Evolutionary conservation across 129 eudicot species (phyloP).

Genomic region (Rutidosis leptorrhynchoides): DNA sequence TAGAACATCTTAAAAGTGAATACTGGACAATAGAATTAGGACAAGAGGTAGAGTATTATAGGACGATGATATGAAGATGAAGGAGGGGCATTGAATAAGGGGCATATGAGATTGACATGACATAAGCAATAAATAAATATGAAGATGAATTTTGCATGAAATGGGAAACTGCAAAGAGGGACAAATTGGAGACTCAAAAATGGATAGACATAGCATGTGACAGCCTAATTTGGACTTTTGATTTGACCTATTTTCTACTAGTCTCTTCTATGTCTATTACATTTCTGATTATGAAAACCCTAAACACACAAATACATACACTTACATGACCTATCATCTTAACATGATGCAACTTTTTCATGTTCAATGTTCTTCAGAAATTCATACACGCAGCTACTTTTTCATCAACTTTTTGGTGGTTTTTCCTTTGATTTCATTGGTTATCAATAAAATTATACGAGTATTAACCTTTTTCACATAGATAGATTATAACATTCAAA

Average conservation of each 20-base stretch:
- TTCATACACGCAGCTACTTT: too few species aligned
- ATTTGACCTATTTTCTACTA: background rate
- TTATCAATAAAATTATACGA: too few species aligned
- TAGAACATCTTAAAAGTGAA: too few species aligned
- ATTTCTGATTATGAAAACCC: background rate
- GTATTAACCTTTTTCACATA: too few species aligned
- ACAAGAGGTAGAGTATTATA: too few species aligned
- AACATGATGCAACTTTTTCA: too few species aligned
- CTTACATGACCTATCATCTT: too few species aligned
- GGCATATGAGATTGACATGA: conserved; percentile 36
- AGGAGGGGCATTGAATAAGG: conserved; percentile 31
- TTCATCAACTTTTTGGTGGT: too few species aligned
- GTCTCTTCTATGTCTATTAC: background rate
- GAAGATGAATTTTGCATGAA: conserved; percentile 22
- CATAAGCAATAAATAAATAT: conserved; percentile 21
- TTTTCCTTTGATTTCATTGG: too few species aligned
- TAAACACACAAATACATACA: background rate
- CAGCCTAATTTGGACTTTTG: conserved; percentile 26
- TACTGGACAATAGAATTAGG: too few species aligned
- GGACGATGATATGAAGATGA: background rate
- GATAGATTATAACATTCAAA: too few species aligned
- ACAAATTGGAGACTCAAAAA: conserved; percentile 34
- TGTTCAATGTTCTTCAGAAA: too few species aligned
- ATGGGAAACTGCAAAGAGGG: conserved; percentile 34
- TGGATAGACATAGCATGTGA: conserved; percentile 33